Percentiles rank a stretch among this genome's conserved stretches.
Evolutionary conservation across 1,284 basidiomycete genomes (phyloP).

Genomic region (Ustilago lituana): DNA sequence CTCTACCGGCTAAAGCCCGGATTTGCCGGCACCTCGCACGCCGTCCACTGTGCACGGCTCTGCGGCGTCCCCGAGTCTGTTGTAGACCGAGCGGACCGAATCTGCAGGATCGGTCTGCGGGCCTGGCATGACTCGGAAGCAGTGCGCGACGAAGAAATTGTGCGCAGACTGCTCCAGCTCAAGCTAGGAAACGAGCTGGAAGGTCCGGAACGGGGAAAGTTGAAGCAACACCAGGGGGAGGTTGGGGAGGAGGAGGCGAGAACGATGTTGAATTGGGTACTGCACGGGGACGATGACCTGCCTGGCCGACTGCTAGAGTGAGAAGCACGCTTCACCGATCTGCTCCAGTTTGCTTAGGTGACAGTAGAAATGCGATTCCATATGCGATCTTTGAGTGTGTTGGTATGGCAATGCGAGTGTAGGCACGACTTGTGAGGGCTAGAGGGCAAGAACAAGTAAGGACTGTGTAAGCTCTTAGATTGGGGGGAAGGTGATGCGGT

Average conservation of each 20-base stretch:
- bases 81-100: conserved; percentile 29
- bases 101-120: conserved; percentile 13
- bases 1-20: conserved; percentile 41
- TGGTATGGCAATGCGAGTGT: conserved; percentile 2
- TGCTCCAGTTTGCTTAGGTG: no score
- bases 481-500: background rate
- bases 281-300: conserved; percentile 7
- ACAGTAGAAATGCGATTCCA: conserved; percentile 7
- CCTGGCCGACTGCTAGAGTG: no score
- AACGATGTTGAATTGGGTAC: conserved; percentile 21
- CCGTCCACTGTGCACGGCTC: conserved; percentile 40
- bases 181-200: conserved; percentile 7
- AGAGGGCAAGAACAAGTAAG: no score
- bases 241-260: conserved; percentile 12
- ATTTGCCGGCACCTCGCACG: conserved; percentile 34
- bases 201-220: conserved; percentile 3
- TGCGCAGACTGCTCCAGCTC: conserved; percentile 28
- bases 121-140: conserved; percentile 31
- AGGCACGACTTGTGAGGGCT: background rate
- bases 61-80: conserved; percentile 43
- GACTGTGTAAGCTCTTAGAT: no score
- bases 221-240: background rate
- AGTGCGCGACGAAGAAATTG: conserved; percentile 22
- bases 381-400: background rate
- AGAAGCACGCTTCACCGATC: no score